These are phyloP conservation scores for Verticillium isaacii DNA, from an alignment of 2,329 filamentous ascomycete genomes.

Conservation along the genomic window DNA sequence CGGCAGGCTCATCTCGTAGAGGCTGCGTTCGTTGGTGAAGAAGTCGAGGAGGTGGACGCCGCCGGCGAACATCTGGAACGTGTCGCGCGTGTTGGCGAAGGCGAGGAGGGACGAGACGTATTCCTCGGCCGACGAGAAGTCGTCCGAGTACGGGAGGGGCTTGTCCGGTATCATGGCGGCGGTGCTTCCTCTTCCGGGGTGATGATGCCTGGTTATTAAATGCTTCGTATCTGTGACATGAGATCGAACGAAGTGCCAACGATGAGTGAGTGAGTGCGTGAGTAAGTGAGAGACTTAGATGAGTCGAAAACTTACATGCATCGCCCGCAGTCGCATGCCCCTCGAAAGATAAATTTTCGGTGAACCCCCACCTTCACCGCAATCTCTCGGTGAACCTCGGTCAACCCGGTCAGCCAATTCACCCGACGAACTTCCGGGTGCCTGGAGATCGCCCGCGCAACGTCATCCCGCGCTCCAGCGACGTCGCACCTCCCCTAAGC, in stretches of 20 bases:
- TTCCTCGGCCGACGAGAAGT: conserved; percentile 66
- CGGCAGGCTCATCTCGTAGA: conserved; percentile 75
- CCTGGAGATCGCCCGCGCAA: conserved; percentile 1
- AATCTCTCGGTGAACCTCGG: background rate
- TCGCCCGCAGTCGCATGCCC: background rate
- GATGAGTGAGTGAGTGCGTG: background rate
- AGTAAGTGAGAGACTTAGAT: conserved; percentile 2
- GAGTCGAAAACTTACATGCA: background rate
- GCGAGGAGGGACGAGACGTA: conserved; percentile 75
- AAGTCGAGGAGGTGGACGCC: conserved; percentile 98
- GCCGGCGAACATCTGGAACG: conserved; percentile 86
- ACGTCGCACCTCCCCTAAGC: background rate
- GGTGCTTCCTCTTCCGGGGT: background rate
- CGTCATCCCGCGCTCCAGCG: conserved; percentile 9
- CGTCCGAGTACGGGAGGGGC: conserved; percentile 63
- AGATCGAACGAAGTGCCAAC: background rate
- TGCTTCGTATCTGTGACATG: too few relatives aligned
- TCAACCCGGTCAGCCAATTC: background rate
- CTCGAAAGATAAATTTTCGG: conserved; percentile 12
- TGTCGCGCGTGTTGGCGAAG: conserved; percentile 68
- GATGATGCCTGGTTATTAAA: too few relatives aligned
- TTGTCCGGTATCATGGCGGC: conserved; percentile 41
- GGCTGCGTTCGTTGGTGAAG: conserved; percentile 77
- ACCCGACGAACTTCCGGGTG: background rate
- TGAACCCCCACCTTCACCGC: conserved; percentile 6